phyloP scores from a whole-genome alignment of 2,329 filamentous ascomycete genomes.

The Verticillium isaacii region DNA sequence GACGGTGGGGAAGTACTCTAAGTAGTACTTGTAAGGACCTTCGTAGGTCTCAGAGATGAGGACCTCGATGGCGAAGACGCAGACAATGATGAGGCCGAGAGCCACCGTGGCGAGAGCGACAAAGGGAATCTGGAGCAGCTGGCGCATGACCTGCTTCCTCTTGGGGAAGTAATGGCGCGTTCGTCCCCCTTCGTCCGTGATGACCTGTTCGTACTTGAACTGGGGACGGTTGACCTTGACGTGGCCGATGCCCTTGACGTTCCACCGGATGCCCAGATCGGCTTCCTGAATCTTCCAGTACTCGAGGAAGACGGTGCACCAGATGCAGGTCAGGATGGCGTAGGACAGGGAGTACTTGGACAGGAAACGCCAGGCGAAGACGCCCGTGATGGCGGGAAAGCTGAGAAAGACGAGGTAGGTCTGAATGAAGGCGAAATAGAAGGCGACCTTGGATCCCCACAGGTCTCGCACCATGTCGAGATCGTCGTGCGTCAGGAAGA shows the following conservation, averaged over 20 bases:
- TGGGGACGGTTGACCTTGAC: constrained; percentile 62
- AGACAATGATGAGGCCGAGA: constrained; percentile 62
- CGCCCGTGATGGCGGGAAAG: constrained; percentile 64
- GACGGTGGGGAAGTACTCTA: constrained; percentile 69
- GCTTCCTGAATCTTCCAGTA: constrained; percentile 75
- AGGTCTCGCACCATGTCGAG: constrained; percentile 57
- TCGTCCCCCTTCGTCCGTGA: constrained; percentile 60
- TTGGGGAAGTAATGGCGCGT: constrained; percentile 57
- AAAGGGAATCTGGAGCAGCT: constrained; percentile 67
- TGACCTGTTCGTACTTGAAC: constrained; percentile 58
- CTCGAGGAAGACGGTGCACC: constrained; percentile 71
- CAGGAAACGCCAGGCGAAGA: constrained; percentile 63
- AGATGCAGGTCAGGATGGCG: constrained; percentile 60
- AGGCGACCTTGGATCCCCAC: constrained; percentile 65
- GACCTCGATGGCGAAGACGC: constrained; percentile 69
- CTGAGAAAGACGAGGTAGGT: constrained; percentile 67
- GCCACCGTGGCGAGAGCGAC: constrained; percentile 52
- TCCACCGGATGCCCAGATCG: constrained; percentile 69
- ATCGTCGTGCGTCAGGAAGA: constrained; percentile 44
- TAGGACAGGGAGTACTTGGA: constrained; percentile 68
- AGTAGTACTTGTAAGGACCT: constrained; percentile 60
- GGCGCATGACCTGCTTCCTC: constrained; percentile 59
- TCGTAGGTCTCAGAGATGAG: constrained; percentile 71
- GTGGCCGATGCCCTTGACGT: constrained; percentile 61
- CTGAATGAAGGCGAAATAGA: constrained; percentile 81